Evolutionary conservation across 495 filamentous ascomycete genomes (phyloP), one percentile per base, ranked within the genome.

Genomic region (Tuber aestivum): DNA sequence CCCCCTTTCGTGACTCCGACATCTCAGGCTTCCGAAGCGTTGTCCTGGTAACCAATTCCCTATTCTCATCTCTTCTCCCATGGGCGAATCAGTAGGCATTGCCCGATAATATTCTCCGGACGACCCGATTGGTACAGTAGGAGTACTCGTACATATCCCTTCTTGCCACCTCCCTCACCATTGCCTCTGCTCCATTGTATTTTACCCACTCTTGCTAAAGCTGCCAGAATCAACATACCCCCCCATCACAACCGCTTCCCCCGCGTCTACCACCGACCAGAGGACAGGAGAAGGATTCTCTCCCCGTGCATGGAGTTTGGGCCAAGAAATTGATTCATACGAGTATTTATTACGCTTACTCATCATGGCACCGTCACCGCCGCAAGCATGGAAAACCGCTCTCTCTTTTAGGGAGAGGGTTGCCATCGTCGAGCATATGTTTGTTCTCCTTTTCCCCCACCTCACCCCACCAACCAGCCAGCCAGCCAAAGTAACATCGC

Each of bases 371-470:
- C 41, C 74, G 45, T 75, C 41, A 42, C 35, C 35, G 65, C 14
- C 74, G 42, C 77, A 71, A 69, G 12, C 75, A 42, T 81, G 80
- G 80, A 78, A 81, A 44, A 45, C 79, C 6, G 27, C 73, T 16
- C 37, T 82, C 21, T 74, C 73, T 40, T 82, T 82, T 69, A 73
- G 76, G 6, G 80, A 82, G 71, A 72, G 80, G 41, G 74, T 82
- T 42, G 35, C 79, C 44, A 76, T 81, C 42, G 80, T 82, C 74
- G 87, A 87, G 72, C 84, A 86, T 69, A 83, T 83, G 68, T 76
- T 27, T 85, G 81, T 48, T 83, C 83, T 76, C 86, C 86, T 79
- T 80, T 83, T 73, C 73, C 40, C 32, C 27, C 70, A 45, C 42
- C 42, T 45, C 70, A 41, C 7, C 70, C 2, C 70, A 65, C n/a